Evolutionary conservation across 495 filamentous ascomycete genomes (phyloP).

Genomic region (Aspergillus diversus): DNA sequence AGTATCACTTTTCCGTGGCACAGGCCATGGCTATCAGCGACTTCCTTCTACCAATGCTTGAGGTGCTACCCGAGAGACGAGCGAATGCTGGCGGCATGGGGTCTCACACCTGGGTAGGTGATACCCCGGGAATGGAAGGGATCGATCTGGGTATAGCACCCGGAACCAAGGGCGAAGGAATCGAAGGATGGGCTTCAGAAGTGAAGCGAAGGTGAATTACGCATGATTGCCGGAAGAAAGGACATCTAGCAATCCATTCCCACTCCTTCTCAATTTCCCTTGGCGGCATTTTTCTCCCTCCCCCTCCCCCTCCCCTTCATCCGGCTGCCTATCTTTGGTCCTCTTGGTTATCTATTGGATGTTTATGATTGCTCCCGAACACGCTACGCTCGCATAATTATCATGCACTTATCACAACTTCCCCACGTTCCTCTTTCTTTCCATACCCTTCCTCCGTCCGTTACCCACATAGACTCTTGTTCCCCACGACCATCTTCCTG

Average conservation of each 20-base stretch:
- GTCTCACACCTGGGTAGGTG: conserved; percentile 75
- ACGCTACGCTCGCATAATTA: conserved; percentile 18
- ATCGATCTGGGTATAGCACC: conserved; percentile 72
- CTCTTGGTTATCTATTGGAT: conserved; percentile 23
- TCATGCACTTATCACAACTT: background rate
- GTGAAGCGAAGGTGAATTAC: conserved; percentile 73
- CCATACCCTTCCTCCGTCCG: background rate
- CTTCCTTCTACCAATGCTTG: conserved; percentile 91
- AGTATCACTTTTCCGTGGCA: conserved; percentile 88
- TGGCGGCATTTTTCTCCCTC: conserved; percentile 18
- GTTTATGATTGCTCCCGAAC: conserved; percentile 29
- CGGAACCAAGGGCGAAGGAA: conserved; percentile 86
- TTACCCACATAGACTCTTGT: conserved; percentile 23
- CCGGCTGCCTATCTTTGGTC: conserved; percentile 13
- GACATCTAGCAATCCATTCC: conserved; percentile 6
- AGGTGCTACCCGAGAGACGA: conserved; percentile 79
- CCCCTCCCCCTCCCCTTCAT: background rate
- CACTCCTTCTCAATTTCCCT: background rate
- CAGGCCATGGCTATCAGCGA: conserved; percentile 79
- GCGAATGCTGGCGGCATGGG: conserved; percentile 98
- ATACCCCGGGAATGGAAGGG: conserved; percentile 84
- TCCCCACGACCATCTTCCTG: conserved; percentile 6
- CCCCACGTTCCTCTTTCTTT: conserved; percentile 5
- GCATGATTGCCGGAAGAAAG: background rate
- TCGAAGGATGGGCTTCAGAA: conserved; percentile 93